A percentile compares a stretch with the other conserved stretches of the same genome.
phyloP scores from a whole-genome alignment of 192 early-diverging fungal species.

The Gaertneriomyces sp. region DNA sequence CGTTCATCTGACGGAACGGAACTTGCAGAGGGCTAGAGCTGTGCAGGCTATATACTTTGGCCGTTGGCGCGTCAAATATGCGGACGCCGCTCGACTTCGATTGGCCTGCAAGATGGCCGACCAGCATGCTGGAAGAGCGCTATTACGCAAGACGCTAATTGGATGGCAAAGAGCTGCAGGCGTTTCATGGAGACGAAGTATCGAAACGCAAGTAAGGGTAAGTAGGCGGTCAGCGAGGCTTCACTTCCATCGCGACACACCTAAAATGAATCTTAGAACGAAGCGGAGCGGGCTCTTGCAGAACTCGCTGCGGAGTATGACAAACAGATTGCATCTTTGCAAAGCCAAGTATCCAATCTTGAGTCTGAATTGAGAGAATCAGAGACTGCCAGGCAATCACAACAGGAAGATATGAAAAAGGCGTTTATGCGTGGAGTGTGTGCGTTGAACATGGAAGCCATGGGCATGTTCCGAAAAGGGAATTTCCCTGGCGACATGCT shows the following conservation, averaged over 20 bases:
- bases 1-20: neutral
- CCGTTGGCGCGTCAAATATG: conserved; percentile 34
- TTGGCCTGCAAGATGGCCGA: conserved; percentile 28
- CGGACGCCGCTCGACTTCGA: conserved; percentile 15
- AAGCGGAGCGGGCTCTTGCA: conserved; percentile 39
- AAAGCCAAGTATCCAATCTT: conserved; percentile 9
- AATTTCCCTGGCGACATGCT: no score
- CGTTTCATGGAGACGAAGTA: conserved; percentile 31
- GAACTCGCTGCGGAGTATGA: conserved; percentile 36
- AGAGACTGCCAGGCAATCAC: conserved; percentile 25
- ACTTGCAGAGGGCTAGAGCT: neutral
- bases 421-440: conserved; percentile 47
- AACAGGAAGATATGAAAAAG: conserved; percentile 45
- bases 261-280: conserved; percentile 18
- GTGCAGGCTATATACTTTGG: conserved; percentile 11
- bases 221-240: neutral
- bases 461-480: conserved; percentile 37
- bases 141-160: conserved; percentile 21
- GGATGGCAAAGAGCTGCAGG: conserved; percentile 43
- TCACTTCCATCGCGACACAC: neutral
- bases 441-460: conserved; percentile 50
- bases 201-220: conserved; percentile 36
- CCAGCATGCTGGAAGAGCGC: neutral
- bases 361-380: conserved; percentile 11
- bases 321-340: conserved; percentile 18